These are phyloP conservation scores for Alternaria ventricosa DNA, from an alignment of 2,329 filamentous ascomycete genomes.

Conservation along the genomic window DNA sequence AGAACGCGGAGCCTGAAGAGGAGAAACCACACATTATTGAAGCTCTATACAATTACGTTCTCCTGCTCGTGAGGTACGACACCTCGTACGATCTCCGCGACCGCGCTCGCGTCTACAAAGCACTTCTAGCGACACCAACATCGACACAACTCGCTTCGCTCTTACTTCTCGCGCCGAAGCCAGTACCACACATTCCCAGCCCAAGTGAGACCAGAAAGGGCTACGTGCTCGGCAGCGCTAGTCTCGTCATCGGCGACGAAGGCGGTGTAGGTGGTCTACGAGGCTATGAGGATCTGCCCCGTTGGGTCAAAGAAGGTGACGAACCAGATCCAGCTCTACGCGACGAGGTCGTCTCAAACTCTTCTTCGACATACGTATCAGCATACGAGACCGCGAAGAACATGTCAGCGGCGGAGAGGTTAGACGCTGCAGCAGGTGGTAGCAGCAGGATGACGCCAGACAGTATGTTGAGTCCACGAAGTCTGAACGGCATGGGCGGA, in stretches of 20 bases:
- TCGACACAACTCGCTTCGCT: slow-evolving; percentile 85
- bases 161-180: slow-evolving; percentile 91
- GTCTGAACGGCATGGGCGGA: slow-evolving; percentile 57
- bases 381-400: slow-evolving; percentile 43
- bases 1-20: slow-evolving; percentile 22
- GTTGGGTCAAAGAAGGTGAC: slow-evolving; percentile 80
- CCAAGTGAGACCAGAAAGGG: slow-evolving; percentile 83
- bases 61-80: slow-evolving; percentile 88
- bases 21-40: slow-evolving; percentile 70
- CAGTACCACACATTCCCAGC: slow-evolving; percentile 86
- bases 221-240: slow-evolving; percentile 82
- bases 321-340: slow-evolving; percentile 81
- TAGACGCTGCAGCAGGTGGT: slow-evolving; percentile 64
- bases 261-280: slow-evolving; percentile 70
- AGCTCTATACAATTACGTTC: slow-evolving; percentile 81
- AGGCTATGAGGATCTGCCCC: slow-evolving; percentile 83
- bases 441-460: slow-evolving; percentile 44
- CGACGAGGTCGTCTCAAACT: slow-evolving; percentile 55
- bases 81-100: slow-evolving; percentile 94
- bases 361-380: slow-evolving; percentile 38
- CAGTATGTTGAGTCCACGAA: slow-evolving; percentile 49
- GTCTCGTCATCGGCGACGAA: slow-evolving; percentile 80
- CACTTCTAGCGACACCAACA: slow-evolving; percentile 76
- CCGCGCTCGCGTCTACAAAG: slow-evolving; percentile 84
- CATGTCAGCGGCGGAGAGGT: slow-evolving; percentile 66